A percentile compares a stretch with the other conserved stretches of the same genome.
These are phyloP conservation scores for Hymenoscyphus albidus DNA, from an alignment of 2,329 filamentous ascomycete species.

Conservation along the genomic window DNA sequence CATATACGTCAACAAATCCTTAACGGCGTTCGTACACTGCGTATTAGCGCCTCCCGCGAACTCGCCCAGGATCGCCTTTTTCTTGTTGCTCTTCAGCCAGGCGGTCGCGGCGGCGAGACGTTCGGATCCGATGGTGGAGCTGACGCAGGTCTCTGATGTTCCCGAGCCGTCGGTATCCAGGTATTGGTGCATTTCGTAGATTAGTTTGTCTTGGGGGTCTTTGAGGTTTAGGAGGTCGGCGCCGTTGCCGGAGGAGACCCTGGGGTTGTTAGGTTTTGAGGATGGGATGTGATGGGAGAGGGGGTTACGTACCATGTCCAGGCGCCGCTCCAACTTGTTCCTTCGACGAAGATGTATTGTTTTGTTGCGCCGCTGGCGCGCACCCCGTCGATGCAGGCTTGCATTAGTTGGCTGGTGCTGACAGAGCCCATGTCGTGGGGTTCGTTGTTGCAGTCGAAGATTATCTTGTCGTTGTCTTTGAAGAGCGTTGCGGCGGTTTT, in stretches of 20 bases:
- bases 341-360: conserved; percentile 59
- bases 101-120: conserved; percentile 47
- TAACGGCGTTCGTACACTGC: conserved; percentile 46
- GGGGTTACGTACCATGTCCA: conserved; percentile 23
- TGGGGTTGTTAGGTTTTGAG: background rate
- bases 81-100: conserved; percentile 51
- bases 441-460: conserved; percentile 45
- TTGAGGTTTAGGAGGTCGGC: conserved; percentile 43
- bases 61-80: conserved; percentile 51
- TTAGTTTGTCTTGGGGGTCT: conserved; percentile 49
- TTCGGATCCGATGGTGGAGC: conserved; percentile 49
- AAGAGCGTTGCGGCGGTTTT: conserved; percentile 39
- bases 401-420: conserved; percentile 36
- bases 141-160: conserved; percentile 47
- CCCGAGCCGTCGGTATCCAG: conserved; percentile 54
- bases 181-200: conserved; percentile 62
- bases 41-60: conserved; percentile 50
- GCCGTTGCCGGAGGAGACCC: conserved; percentile 38
- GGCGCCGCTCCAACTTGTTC: conserved; percentile 36
- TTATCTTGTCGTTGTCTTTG: conserved; percentile 37
- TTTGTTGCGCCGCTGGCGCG: conserved; percentile 41
- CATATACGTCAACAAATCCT: conserved; percentile 47
- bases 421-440: conserved; percentile 41
- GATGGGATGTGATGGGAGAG: background rate
- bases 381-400: conserved; percentile 44